Evolutionary conservation across 1,284 basidiomycete genomes (phyloP).

Genomic region (Ceratobasidium papillatum): DNA sequence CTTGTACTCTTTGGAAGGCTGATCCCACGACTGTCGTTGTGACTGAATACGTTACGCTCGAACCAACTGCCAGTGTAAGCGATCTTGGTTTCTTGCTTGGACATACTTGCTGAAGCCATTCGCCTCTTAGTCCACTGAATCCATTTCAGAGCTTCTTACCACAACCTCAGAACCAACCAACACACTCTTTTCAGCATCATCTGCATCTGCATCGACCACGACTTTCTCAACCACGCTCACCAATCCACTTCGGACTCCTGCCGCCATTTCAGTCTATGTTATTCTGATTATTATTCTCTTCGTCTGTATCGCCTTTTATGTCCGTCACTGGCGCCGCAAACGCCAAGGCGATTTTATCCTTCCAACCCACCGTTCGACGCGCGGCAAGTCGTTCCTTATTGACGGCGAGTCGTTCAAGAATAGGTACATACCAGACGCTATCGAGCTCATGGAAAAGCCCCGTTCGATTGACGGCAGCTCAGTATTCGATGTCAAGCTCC

Average conservation of each 20-base stretch:
- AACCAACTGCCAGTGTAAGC: neutral
- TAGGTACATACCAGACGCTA: neutral
- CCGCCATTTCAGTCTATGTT: constrained; percentile 25
- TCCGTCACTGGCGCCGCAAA: constrained; percentile 34
- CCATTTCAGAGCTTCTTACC: neutral
- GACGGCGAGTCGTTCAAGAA: constrained; percentile 15
- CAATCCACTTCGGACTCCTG: constrained; percentile 12
- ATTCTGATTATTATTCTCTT: constrained; percentile 8
- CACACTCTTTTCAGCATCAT: constrained; percentile 26
- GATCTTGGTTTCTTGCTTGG: neutral
- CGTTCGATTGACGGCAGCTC: too few species aligned
- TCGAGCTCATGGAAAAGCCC: constrained; percentile 8
- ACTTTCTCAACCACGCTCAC: neutral
- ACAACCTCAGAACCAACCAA: neutral
- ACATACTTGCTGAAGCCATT: neutral
- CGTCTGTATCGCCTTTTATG: neutral
- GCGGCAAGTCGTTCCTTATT: constrained; percentile 31
- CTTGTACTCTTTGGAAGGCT: neutral
- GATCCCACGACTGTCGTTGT: constrained; percentile 8
- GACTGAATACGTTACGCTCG: constrained; percentile 23
- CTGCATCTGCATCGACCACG: neutral
- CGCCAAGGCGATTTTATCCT: constrained; percentile 20
- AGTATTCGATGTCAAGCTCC: neutral
- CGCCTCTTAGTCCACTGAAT: neutral
- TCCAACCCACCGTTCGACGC: constrained; percentile 11